Conservation (phyloP, 352 stramenopile genomes). For the Globisporangium cylindrosporum region DNA sequence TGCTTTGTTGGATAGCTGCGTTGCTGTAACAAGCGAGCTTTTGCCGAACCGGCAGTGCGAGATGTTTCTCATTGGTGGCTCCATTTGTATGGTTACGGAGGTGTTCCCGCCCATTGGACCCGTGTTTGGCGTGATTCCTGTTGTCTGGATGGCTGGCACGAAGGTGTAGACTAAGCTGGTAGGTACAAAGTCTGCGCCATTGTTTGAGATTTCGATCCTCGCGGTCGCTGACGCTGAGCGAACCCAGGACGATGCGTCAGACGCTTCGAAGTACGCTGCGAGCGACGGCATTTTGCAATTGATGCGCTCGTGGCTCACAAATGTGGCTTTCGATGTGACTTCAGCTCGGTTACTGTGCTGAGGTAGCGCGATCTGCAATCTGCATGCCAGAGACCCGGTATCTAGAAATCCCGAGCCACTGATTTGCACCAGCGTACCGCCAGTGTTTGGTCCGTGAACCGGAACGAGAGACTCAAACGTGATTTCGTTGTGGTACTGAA, state of each 20-base stretch:
- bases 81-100: conserved; percentile 10
- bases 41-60: conserved; percentile 39
- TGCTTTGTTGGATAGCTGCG: conserved; percentile 1
- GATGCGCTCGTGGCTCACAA: conserved; percentile 26
- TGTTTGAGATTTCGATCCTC: conserved; percentile 41
- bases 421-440: conserved; percentile 29
- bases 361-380: conserved; percentile 28
- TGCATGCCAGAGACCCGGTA: conserved; percentile 25
- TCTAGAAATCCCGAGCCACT: conserved; percentile 26
- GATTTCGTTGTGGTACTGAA: conserved; percentile 31
- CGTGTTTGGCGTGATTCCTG: conserved; percentile 16
- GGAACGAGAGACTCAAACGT: conserved; percentile 28
- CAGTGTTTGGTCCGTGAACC: conserved; percentile 32
- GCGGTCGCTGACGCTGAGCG: conserved; percentile 22
- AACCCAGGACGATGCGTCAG: conserved; percentile 15
- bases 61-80: not conserved
- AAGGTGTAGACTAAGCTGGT: conserved; percentile 28
- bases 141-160: conserved; percentile 15
- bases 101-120: conserved; percentile 25
- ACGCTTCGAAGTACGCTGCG: conserved; percentile 10
- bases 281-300: conserved; percentile 31
- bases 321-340: conserved; percentile 20
- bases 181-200: conserved; percentile 42
- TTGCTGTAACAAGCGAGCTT: conserved; percentile 7
- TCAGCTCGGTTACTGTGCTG: conserved; percentile 17